Base-by-base conservation (phyloP, 139 green algal genomes). In the Tetradesmus lagerheimii region DNA sequence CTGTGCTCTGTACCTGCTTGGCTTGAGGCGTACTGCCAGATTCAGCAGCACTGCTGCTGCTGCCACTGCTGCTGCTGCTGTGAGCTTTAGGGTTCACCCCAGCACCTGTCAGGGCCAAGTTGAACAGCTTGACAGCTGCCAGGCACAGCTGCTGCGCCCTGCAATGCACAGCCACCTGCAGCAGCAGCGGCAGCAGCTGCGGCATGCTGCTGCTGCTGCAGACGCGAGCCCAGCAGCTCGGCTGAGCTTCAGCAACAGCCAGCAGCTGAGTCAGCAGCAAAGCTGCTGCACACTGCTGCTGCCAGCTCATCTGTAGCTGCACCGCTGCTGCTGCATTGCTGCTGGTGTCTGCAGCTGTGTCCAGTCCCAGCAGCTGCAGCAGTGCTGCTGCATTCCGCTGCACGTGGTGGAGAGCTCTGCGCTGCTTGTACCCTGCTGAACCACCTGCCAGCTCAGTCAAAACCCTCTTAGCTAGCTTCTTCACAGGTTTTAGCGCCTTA, bases 111-210 rank as follows among this genome's bases (percentile, higher is more conserved):
- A 88, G 64, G 6, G 83, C 83, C 38, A 80, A 18, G 43, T 88
- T 88, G 29, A 88, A 47, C 35, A 88, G 64, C 83, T 88, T 88
- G 1, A 88, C 62, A 35, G 83, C 83, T 53, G 64, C 34, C 64
- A 88, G 29, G 64, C 83, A 45, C 27, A 88, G 64, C 38, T 88
- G 83, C 9, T 64, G 83, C 9, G 64, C 38, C 14, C 34, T 62
- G 39, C 62, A 80, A 25, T 80, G 83, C 38, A 88, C 14, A 8
- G 64, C 23, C 27, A 88, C n/a, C 27, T 80, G 64, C 83, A 88
- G 62, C 62, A 88, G 83, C 62, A 81, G 37, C 25, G 83, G 83
- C 83, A 88, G 83, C 83, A 88, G 37, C 83, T 27, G 78, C 78
- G 39, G 8, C 78, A 41, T 74, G 47, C 80, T 74, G 80, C 45